Conservation (phyloP, 495 filamentous ascomycete species). For the Xylaria acuta region DNA sequence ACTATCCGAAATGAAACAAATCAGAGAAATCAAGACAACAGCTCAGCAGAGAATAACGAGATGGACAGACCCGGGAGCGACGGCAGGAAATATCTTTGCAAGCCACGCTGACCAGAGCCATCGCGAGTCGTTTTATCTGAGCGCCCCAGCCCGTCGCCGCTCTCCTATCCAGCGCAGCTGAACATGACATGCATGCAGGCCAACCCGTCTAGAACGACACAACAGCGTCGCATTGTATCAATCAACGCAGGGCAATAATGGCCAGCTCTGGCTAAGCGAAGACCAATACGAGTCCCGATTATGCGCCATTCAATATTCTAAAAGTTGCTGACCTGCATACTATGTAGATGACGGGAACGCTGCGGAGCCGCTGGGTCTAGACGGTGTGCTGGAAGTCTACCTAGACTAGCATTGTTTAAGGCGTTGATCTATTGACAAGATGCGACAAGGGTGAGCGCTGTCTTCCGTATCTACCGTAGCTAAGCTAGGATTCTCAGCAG, state of each 20-base stretch:
- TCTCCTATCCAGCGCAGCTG: conserved; percentile 6
- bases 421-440: conserved; percentile 11
- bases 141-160: conserved; percentile 8
- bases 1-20: background rate
- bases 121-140: conserved; percentile 17
- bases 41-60: background rate
- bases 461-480: background rate
- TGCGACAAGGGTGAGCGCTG: conserved; percentile 9
- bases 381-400: background rate
- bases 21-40: background rate
- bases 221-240: conserved; percentile 8
- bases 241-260: background rate
- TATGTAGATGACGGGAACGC: conserved; percentile 1
- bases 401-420: background rate
- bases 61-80: conserved; percentile 4
- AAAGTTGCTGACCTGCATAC: background rate
- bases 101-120: conserved; percentile 5
- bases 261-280: conserved; percentile 4
- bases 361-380: conserved; percentile 11
- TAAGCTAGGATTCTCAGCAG: background rate
- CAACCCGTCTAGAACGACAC: conserved; percentile 9
- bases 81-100: conserved; percentile 7
- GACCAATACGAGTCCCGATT: conserved; percentile 3
- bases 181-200: background rate
- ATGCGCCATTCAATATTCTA: conserved; percentile 5